A percentile compares a stretch with the other conserved stretches of the same genome.
Evolutionary conservation across 441 rosid genomes (phyloP).

Genomic region (Geranium incanum): DNA sequence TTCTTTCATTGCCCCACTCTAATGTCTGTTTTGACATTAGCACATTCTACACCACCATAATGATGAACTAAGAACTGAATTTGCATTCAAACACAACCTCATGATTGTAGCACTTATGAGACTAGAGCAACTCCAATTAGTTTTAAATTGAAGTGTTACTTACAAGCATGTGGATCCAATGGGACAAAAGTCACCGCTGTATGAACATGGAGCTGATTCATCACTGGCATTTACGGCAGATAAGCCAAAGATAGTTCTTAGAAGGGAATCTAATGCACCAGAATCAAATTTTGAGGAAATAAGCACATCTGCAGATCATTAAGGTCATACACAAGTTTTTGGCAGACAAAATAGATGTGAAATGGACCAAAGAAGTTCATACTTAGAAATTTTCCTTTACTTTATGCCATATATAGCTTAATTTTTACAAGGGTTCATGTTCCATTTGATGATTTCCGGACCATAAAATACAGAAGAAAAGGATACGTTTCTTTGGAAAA

Average conservation of each 20-base stretch:
- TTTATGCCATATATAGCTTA: neutral
- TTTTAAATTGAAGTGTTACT: constrained; percentile 30
- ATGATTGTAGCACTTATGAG: neutral
- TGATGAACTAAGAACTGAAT: neutral
- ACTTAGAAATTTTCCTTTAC: neutral
- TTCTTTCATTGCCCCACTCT: neutral
- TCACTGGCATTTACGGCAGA: constrained; percentile 28
- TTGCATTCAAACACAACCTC: constrained; percentile 4
- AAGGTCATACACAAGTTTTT: constrained; percentile 26
- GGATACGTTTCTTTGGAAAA: constrained; percentile 70
- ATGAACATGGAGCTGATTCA: constrained; percentile 38
- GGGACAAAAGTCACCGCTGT: constrained; percentile 33
- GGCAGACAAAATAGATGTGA: constrained; percentile 6
- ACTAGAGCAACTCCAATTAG: neutral
- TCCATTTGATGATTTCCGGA: neutral
- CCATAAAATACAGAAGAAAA: constrained; percentile 7
- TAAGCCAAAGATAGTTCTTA: constrained; percentile 50
- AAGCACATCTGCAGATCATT: constrained; percentile 50
- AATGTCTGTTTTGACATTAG: constrained; percentile 6
- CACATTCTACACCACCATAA: neutral
- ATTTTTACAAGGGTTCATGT: neutral
- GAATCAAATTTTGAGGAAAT: constrained; percentile 38
- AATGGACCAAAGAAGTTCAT: constrained; percentile 5
- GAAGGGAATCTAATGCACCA: constrained; percentile 41
- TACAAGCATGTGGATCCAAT: constrained; percentile 68